Base-by-base conservation (phyloP, 73 alveolate species). In the Symbiodinium pilosum region DNA sequence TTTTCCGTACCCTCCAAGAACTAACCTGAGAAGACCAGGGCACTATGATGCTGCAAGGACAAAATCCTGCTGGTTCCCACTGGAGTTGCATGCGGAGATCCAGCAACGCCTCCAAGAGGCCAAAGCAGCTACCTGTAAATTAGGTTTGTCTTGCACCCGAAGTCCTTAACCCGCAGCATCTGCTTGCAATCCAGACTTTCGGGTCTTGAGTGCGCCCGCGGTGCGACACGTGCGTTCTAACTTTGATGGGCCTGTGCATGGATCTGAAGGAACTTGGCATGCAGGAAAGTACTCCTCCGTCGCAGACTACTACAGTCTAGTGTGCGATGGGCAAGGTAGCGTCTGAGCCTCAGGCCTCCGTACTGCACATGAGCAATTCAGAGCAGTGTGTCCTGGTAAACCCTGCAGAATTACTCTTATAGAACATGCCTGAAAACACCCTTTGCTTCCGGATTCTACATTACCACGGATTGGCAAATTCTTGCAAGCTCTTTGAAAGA, bases 311-410 rank as follows among this genome's bases (percentile, higher is more conserved):
- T 54, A 91, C 69, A 69, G 47, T 34, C 30, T 91, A 54, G 77
- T 91, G 73, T 91, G 97, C 75, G 81, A 91, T 43, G 97, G 97
- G 87, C 81, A 91, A 71, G 43, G 95, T 40, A 26, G 38, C 47
- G 87, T 30, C 32, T 47, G 28, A 56, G 42, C 40, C 38, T 42
- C 64, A 77, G 87, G 36, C n/a, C n/a, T n/a, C n/a, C n/a, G n/a
- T n/a, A n/a, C n/a, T n/a, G n/a, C n/a, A n/a, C n/a, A n/a, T n/a
- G n/a, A n/a, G n/a, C n/a, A n/a, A n/a, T n/a, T n/a, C n/a, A n/a
- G n/a, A n/a, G n/a, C n/a, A n/a, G n/a, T n/a, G n/a, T n/a, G n/a
- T n/a, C n/a, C n/a, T n/a, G n/a, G n/a, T n/a, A n/a, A n/a, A n/a
- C n/a, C n/a, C n/a, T n/a, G n/a, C n/a, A n/a, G n/a, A n/a, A n/a